A percentile compares a stretch with the other conserved stretches of the same genome.
phyloP scores from a whole-genome alignment of 2,329 filamentous ascomycete species.

The Hymenoscyphus linearis region DNA sequence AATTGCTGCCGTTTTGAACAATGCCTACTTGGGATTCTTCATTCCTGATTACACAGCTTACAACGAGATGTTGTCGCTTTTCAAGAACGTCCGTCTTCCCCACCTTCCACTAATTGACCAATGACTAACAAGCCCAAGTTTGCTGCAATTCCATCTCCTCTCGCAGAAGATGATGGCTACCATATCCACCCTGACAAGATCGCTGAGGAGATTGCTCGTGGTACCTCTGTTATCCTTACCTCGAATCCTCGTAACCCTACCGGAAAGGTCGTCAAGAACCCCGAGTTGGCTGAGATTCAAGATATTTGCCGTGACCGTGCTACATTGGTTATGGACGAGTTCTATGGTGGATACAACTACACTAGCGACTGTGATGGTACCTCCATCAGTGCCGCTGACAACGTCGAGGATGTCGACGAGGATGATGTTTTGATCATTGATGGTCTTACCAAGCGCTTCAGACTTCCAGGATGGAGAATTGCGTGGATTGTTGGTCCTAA shows the following conservation, averaged over 20 bases:
- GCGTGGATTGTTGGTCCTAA: conserved; percentile 95
- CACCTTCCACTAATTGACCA: not conserved
- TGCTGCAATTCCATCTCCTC: conserved; percentile 77
- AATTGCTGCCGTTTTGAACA: conserved; percentile 89
- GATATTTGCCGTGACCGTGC: conserved; percentile 86
- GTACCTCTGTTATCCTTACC: conserved; percentile 83
- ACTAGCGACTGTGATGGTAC: conserved; percentile 84
- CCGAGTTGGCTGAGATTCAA: conserved; percentile 84
- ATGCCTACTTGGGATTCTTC: conserved; percentile 89
- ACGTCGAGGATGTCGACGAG: conserved; percentile 82
- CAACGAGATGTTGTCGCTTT: conserved; percentile 93
- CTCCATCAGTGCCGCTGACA: conserved; percentile 83
- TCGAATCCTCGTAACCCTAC: conserved; percentile 96
- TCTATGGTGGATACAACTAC: conserved; percentile 96
- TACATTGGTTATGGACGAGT: conserved; percentile 92
- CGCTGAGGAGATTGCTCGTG: conserved; percentile 81
- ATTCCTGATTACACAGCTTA: conserved; percentile 95
- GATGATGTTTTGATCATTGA: conserved; percentile 94
- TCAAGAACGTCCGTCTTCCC: conserved; percentile 67
- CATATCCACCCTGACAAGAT: conserved; percentile 93
- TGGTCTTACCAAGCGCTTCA: conserved; percentile 93
- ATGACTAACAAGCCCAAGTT: conserved; percentile 47
- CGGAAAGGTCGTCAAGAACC: conserved; percentile 77
- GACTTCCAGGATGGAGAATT: conserved; percentile 91
- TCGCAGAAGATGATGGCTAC: conserved; percentile 81